Evolutionary conservation across 2,329 filamentous ascomycete genomes (phyloP), one percentile per base, ranked within the genome.

Genomic region (Pyrenochaeta sp.): DNA sequence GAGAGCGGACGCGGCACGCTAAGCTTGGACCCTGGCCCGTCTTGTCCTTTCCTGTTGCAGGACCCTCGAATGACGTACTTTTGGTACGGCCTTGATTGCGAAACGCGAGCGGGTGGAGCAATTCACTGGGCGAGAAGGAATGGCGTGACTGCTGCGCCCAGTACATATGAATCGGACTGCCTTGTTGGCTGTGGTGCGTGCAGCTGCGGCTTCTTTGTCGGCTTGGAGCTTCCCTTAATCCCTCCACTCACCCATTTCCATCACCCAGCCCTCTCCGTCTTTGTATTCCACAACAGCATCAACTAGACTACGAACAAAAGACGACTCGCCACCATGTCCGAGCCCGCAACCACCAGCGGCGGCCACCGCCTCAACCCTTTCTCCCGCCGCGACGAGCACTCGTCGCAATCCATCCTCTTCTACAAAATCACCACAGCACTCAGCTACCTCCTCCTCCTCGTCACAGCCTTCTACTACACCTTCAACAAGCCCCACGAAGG

Each of bases 401-500:
- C 83, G 59, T 77, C 80, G 30, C 81, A 82, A 61, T 83, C 87
- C 50, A 81, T 97, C 68, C 81, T 87, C 64, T 82, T 87, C 36
- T 95, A 95, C 85, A 93, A 92, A 78, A 79, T 92, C 74, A 80
- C 93, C 61, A 91, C 91, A 3, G 84, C 89, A 43, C 60, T 92
- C 50, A 89, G 88, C 36, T 97, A 91, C 90, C 78, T 92, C 28
- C 79, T 96, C 44, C 86, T 92, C 39, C 81, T 95, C 53, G 77
- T 92, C 67, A 84, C 88, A 50, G 87, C 89, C 56, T 81, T 95
- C 74, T 92, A 91, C 82, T 96, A 95, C 77, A 86, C 86, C 48
- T 78, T 90, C 76, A 79, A 88, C 65, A 78, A 80, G 13, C 91
- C 91, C 0, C 79, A 84, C 51, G 88, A 92, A 78, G 87, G 87